A percentile compares a stretch with the other conserved stretches of the same genome.
phyloP scores from a whole-genome alignment of 306 rosid species.

The Vigna angularis region DNA sequence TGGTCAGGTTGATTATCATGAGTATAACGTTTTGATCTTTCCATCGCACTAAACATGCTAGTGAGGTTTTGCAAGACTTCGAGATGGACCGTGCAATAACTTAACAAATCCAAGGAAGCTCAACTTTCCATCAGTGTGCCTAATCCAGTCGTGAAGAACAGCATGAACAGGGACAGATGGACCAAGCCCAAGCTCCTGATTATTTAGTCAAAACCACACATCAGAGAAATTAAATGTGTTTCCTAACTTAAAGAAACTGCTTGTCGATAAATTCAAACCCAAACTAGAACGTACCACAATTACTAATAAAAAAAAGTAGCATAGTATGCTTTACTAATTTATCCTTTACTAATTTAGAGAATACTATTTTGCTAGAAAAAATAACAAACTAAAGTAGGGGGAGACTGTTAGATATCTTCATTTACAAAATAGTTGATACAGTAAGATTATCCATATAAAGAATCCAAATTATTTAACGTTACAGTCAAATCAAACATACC shows the following conservation, averaged over 20 bases:
- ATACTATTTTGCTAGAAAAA: constrained; percentile 15
- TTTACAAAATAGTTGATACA: background rate
- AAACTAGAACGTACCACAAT: background rate
- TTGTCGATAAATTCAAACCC: background rate
- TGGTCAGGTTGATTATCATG: constrained; percentile 47
- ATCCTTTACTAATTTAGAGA: constrained; percentile 14
- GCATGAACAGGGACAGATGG: constrained; percentile 92
- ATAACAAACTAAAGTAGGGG: background rate
- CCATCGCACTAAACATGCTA: constrained; percentile 39
- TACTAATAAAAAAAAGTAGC: background rate
- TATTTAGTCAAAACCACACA: constrained; percentile 41
- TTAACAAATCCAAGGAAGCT: constrained; percentile 95
- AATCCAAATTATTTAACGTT: background rate
- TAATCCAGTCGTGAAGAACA: constrained; percentile 94
- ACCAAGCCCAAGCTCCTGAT: constrained; percentile 92
- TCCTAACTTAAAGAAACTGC: background rate
- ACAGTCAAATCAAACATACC: constrained; percentile 58
- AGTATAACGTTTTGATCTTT: constrained; percentile 41
- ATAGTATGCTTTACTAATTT: background rate
- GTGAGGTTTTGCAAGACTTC: constrained; percentile 65
- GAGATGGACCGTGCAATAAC: constrained; percentile 83
- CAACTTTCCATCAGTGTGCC: constrained; percentile 91
- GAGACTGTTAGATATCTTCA: constrained; percentile 2
- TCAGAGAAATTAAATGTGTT: constrained; percentile 49
- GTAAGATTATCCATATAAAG: background rate